These are phyloP conservation scores for Boletellus ananiceps DNA, from an alignment of 768 basidiomycete species.

Conservation along the genomic window DNA sequence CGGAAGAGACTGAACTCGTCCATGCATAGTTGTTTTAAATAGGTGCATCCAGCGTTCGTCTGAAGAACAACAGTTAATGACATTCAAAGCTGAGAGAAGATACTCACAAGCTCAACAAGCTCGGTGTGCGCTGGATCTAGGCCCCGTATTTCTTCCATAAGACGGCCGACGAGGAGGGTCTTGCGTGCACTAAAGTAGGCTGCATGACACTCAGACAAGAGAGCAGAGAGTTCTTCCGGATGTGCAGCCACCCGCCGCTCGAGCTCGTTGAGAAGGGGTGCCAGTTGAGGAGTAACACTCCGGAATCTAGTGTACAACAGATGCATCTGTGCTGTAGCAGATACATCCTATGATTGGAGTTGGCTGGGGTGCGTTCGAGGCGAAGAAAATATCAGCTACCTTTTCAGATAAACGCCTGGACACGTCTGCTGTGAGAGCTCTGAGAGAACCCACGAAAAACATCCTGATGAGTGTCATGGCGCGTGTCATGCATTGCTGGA, in stretches of 20 bases:
- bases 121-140: conserved; percentile 78
- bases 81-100: not conserved
- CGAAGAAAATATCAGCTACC: conserved; percentile 34
- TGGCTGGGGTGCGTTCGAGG: not conserved
- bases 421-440: conserved; percentile 75
- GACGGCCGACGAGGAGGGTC: conserved; percentile 61
- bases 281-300: conserved; percentile 63
- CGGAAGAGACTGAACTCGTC: conserved; percentile 87
- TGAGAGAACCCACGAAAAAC: conserved; percentile 85
- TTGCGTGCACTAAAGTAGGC: conserved; percentile 80
- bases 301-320: conserved; percentile 88
- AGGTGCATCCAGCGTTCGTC: conserved; percentile 90
- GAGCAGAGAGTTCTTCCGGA: conserved; percentile 77
- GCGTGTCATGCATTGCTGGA: conserved; percentile 97
- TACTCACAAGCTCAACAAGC: conserved; percentile 78
- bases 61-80: conserved; percentile 26
- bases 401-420: conserved; percentile 71
- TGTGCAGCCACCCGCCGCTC: conserved; percentile 71
- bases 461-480: conserved; percentile 98
- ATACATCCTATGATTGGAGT: conserved; percentile 53
- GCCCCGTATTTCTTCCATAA: conserved; percentile 77
- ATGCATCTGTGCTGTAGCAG: conserved; percentile 73
- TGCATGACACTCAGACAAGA: conserved; percentile 82
- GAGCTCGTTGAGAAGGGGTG: conserved; percentile 79
- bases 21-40: conserved; percentile 85